Evolutionary conservation across 2,329 filamentous ascomycete species (phyloP), one percentile per base, ranked within the genome.

Genomic region (Fusarium brachygibbosum): DNA sequence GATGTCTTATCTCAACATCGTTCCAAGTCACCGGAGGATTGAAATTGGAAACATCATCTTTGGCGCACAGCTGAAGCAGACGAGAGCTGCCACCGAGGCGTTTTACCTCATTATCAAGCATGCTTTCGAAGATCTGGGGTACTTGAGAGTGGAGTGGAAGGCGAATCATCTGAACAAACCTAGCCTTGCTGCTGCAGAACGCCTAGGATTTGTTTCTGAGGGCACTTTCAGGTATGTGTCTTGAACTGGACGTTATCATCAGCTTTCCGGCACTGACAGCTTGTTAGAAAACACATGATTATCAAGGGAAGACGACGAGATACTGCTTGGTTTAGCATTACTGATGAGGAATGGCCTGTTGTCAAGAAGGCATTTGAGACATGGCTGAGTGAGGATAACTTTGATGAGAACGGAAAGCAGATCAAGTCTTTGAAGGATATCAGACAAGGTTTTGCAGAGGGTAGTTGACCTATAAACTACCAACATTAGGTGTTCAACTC

Each of bases 131-230:
- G 80, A 82, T 3, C 73, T 90, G 23, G 82, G 84, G 0, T 89
- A 87, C 72, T 76, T 84, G 5, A 80, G 89, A 10, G 83, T 89
- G 6, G 88, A 90, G 75, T 91, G 89, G 88, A 91, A 91, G 71
- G 88, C 86, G 54, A 84, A 91, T 72, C 69, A 81, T 17, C 77
- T 88, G 13, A 91, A 91, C 72, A 79, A 70, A 35, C 79, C 83
- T 1, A 89, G 86, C 44, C 78, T 82, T 16, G 78, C 82, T 6
- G 88, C 89, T 0, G 89, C 89, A 1, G 58, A 78, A 68, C 78
- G 89, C 4, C 74, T 90, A 11, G 89, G 89, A 0, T 91, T 90
- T 68, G 75, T 75, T 0, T 87, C 78, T 69, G 89, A 91, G 74
- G 89, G 89, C 0, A 71, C 83, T 0, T 90, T 90, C 65, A 81